Base-by-base conservation (phyloP, 768 basidiomycete genomes). In the Bullera alba region DNA sequence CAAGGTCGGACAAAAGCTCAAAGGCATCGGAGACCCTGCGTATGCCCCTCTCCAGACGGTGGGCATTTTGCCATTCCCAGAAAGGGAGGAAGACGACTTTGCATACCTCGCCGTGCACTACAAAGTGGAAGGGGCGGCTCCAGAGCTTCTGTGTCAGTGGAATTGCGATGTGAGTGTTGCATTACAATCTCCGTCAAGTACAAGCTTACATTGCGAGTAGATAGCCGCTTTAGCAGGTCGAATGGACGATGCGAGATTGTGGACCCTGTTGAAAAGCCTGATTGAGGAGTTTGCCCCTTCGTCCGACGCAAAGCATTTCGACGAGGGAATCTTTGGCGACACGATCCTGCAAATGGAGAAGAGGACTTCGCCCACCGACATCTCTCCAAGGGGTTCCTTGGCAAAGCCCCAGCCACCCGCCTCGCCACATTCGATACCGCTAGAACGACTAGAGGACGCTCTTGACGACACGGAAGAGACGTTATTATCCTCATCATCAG, bases 61-160 rank as follows among this genome's bases (percentile, higher is more conserved):
- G 10, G 57, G 61, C 0, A 62, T 57, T 26, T 42, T 65, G 0
- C 43, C 56, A 4, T 16, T 60, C 4, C 50, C 51, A 14, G 60
- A 60, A 21, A 35, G 46, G 1, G 69, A 65, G 21, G 56, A 56
- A 12, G 59, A 52, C 1, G 67, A 57, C 23, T 72, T 72, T 46
- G 56, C 28, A 15, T 70, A 68, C 39, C 50, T 70, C 37, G 70
- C 70, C 1, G 48, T 60, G 8, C 57, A 67, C 22, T 72, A 70
- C 48, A 51, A 49, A 22, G 26, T 67, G 5, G 52, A 62, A 43
- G 67, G 65, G 3, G 60, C 56, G 19, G 42, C 57, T 17, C 57
- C 52, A 2, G 58, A 54, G 17, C 44, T 48, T 4, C 48, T 67
- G 0, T 69, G 67, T 32, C 53, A 49, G 14, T 67, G 67, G 67